Conservation (phyloP, 306 rosid genomes). For the Echinosophora koreensis region DNA sequence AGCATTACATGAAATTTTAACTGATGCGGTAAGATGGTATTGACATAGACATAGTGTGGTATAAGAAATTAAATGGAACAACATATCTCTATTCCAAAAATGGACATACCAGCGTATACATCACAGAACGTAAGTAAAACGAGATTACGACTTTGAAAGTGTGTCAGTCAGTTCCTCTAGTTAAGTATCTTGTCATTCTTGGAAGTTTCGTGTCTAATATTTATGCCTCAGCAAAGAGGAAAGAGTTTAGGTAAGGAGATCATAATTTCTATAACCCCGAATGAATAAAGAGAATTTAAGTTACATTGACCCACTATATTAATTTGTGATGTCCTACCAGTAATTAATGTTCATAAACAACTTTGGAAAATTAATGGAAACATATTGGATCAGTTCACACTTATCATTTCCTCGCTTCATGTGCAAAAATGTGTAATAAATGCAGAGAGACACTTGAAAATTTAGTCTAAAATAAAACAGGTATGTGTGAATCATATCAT, state of each 20-base stretch:
- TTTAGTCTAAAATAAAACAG: neutral
- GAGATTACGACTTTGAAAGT: neutral
- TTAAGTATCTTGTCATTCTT: neutral
- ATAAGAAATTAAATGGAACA: no score
- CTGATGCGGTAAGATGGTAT: no score
- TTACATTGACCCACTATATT: neutral
- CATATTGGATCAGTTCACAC: conserved; percentile 7
- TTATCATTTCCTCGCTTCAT: neutral
- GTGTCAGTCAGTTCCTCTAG: neutral
- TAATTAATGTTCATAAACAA: neutral
- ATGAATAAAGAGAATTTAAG: neutral
- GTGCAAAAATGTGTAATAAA: neutral
- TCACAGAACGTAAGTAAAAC: neutral
- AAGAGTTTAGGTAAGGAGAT: neutral
- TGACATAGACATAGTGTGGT: no score
- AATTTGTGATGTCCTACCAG: neutral
- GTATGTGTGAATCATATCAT: neutral
- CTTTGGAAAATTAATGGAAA: neutral
- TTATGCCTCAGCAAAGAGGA: neutral
- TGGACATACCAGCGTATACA: neutral
- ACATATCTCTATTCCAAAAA: neutral
- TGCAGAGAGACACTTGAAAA: neutral
- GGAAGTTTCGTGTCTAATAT: neutral
- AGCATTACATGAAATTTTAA: no score
- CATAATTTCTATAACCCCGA: neutral